Evolutionary conservation across 2,329 filamentous ascomycete genomes (phyloP).

Genomic region (Cladophialophora psammophila): DNA sequence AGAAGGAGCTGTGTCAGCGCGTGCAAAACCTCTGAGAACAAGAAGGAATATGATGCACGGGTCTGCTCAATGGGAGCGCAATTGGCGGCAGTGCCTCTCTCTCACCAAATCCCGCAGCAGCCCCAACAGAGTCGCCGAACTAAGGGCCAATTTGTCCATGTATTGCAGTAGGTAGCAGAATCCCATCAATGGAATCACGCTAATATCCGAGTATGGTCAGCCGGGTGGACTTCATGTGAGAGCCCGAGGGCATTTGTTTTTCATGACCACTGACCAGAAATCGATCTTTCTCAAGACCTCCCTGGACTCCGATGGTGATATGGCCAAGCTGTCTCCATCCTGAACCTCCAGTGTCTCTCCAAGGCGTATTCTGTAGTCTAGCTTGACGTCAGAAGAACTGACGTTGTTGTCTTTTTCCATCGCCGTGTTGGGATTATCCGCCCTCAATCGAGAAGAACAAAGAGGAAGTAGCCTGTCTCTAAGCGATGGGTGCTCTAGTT

Average conservation of each 20-base stretch:
- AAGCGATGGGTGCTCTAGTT: not conserved
- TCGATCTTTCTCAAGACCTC: slow-evolving; percentile 23
- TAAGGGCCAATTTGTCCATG: slow-evolving; percentile 46
- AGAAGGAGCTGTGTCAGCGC: slow-evolving; percentile 19
- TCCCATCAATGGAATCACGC: slow-evolving; percentile 43
- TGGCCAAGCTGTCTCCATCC: slow-evolving; percentile 3
- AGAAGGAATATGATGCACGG: not conserved
- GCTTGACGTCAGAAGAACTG: slow-evolving; percentile 5
- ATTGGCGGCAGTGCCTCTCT: not conserved
- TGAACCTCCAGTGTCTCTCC: not conserved
- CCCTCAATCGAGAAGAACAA: not conserved
- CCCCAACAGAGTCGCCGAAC: slow-evolving; percentile 43
- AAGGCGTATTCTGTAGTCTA: not conserved
- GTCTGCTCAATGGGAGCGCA: not conserved
- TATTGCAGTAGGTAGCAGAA: slow-evolving; percentile 44
- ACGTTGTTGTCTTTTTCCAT: not conserved
- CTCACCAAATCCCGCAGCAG: slow-evolving; percentile 40
- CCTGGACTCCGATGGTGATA: slow-evolving; percentile 12
- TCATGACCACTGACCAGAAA: slow-evolving; percentile 18
- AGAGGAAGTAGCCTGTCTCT: not conserved
- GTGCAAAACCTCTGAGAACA: not conserved
- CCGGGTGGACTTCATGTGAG: not conserved
- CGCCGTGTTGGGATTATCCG: not conserved
- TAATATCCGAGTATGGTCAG: slow-evolving; percentile 3
- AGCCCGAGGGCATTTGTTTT: not conserved